Base-by-base conservation (phyloP, 73 alveolate genomes). In the Paramecium caudatum region DNA sequence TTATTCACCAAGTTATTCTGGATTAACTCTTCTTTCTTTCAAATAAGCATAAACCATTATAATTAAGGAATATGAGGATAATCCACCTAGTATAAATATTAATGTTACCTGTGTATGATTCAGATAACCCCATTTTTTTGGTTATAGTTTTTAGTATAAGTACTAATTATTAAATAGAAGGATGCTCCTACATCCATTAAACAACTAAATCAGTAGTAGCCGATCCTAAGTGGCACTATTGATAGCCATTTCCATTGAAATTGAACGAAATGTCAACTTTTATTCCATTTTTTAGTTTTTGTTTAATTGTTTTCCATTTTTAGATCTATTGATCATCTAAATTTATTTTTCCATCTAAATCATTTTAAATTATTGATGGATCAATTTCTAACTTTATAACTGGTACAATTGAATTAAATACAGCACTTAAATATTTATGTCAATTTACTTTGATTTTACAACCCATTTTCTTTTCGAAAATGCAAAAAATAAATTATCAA, bases 101-200 rank as follows among this genome's bases (percentile, higher is more conserved):
- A 9, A 19, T n/a, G 16, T n/a, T 74, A 74, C 88, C 88, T n/a
- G 69, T 74, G 43, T 27, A 74, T 74, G 88, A 19, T 19, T 74
- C 88, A 10, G 88, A 37, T 16, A 74, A 41, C 6, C 68, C 88
- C n/a, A 74, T 8, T 74, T 74, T 74, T 25, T 45, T 74, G 36
- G 43, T 43, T 19, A 74, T 16, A 10, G 47, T 41, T 45, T 74
- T 74, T 17, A 74, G 43, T 15, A 74, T 15, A 30, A 74, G 43
- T 12, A 74, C 88, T 43, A 74, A 74, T 74, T 45, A 37, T 45
- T 74, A 74, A 5, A 74, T 19, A n/a, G 16, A 30, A 21, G 88
- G 88, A 45, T 17, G 43, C 43, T 37, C 62, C 21, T 37, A 9
- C 70, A 74, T 74, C 88, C 88, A 74, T 19, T 74, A 37, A 21